Evolutionary conservation across 768 basidiomycete genomes (phyloP).

Genomic region (Boletus edulis): DNA sequence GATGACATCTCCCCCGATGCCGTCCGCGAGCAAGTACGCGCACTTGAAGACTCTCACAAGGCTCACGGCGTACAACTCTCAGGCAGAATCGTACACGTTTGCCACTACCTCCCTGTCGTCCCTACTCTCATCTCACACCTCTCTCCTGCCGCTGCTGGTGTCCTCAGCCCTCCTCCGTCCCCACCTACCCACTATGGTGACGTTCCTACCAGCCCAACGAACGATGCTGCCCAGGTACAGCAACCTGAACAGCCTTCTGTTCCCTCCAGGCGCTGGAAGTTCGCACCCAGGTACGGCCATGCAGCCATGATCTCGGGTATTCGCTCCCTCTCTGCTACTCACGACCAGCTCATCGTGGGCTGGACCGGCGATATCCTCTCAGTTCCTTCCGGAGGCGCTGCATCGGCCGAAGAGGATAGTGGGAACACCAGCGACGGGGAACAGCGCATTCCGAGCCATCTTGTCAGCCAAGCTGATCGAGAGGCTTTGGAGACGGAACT

Average conservation of each 20-base stretch:
- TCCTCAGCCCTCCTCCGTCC: constrained; percentile 74
- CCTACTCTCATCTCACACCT: constrained; percentile 52
- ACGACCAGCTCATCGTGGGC: constrained; percentile 90
- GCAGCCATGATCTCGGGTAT: constrained; percentile 95
- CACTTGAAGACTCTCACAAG: constrained; percentile 70
- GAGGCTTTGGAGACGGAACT: constrained; percentile 65
- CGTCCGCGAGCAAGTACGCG: constrained; percentile 68
- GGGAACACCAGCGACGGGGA: constrained; percentile 12
- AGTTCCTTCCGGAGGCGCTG: constrained; percentile 29
- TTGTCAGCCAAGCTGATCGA: constrained; percentile 61
- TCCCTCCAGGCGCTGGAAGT: constrained; percentile 56
- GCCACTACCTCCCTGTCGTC: constrained; percentile 82
- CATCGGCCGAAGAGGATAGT: constrained; percentile 27
- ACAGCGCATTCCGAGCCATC: constrained; percentile 45
- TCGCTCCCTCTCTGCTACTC: constrained; percentile 73
- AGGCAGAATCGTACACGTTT: constrained; percentile 89
- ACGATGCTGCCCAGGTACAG: background rate
- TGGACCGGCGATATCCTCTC: constrained; percentile 90
- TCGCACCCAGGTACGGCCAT: constrained; percentile 83
- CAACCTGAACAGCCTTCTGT: constrained; percentile 8
- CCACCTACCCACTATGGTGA: constrained; percentile 61
- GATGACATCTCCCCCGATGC: constrained; percentile 69
- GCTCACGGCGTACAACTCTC: constrained; percentile 71
- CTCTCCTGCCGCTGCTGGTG: constrained; percentile 38
- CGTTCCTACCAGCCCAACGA: constrained; percentile 37